A percentile compares a stretch with the other conserved stretches of the same genome.
Conservation (phyloP, 768 basidiomycete genomes). For the Dictyophora rubrovolvata region DNA sequence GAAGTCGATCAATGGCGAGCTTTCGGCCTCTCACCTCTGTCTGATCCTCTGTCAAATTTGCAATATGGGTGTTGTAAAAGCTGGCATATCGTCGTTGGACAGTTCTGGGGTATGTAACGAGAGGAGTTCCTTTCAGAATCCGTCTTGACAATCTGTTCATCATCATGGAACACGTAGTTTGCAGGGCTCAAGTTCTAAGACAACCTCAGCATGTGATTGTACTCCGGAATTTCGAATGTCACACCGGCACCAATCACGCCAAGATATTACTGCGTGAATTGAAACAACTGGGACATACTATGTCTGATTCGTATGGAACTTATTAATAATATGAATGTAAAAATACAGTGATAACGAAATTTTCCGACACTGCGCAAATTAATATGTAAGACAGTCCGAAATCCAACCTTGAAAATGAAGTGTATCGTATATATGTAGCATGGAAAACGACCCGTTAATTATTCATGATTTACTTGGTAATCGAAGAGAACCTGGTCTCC, state of each 20-base stretch:
- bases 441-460: not conserved
- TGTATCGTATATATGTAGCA: not conserved
- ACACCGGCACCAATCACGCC: too few species aligned
- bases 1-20: not conserved
- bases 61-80: constrained; percentile 62
- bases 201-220: too few species aligned
- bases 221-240: too few species aligned
- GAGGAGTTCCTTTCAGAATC: not conserved
- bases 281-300: too few species aligned
- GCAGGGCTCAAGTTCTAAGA: too few species aligned
- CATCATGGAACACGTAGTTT: too few species aligned
- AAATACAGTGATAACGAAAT: too few species aligned
- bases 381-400: not conserved
- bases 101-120: not conserved
- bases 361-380: not conserved
- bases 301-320: too few species aligned
- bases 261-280: too few species aligned
- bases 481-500: constrained; percentile 54
- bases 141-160: not conserved
- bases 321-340: too few species aligned
- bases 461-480: constrained; percentile 46
- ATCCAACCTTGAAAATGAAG: not conserved
- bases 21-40: constrained; percentile 44
- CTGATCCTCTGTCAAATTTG: constrained; percentile 73
- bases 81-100: constrained; percentile 26